Conservation (phyloP, 1,284 basidiomycete genomes). For the Trichosporon inkin region DNA sequence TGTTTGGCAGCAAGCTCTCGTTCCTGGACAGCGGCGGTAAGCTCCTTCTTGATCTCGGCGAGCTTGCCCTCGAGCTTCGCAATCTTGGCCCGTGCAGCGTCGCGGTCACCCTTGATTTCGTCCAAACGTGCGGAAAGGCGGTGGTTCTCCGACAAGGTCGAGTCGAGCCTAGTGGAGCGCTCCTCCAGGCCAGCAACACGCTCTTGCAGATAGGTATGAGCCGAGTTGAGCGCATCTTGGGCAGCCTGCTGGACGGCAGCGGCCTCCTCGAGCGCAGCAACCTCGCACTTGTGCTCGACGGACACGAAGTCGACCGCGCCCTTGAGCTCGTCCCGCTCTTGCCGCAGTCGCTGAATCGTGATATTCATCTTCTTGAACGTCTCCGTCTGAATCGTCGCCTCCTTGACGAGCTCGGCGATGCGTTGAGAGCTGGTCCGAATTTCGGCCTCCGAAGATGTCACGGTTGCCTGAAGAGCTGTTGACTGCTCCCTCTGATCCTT, state of each 20-base stretch:
- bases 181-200: slow-evolving; percentile 5
- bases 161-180: neutral
- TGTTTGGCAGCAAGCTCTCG: slow-evolving; percentile 2
- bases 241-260: neutral
- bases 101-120: slow-evolving; percentile 10
- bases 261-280: neutral
- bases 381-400: slow-evolving; percentile 24
- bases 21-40: slow-evolving; percentile 1
- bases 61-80: slow-evolving; percentile 11
- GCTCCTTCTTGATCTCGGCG: slow-evolving; percentile 7
- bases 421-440: neutral
- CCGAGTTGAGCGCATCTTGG: neutral
- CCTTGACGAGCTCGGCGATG: slow-evolving; percentile 5
- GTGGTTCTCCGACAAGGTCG: neutral
- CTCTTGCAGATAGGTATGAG: neutral
- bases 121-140: neutral
- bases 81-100: neutral
- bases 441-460: neutral
- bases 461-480: neutral
- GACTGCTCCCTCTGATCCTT: neutral
- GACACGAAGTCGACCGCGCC: slow-evolving; percentile 14
- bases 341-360: slow-evolving; percentile 19
- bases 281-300: slow-evolving; percentile 15
- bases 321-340: slow-evolving; percentile 19
- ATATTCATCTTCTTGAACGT: slow-evolving; percentile 12